phyloP scores from a whole-genome alignment of 805 yeast species.

The Torulaspora indica region DNA sequence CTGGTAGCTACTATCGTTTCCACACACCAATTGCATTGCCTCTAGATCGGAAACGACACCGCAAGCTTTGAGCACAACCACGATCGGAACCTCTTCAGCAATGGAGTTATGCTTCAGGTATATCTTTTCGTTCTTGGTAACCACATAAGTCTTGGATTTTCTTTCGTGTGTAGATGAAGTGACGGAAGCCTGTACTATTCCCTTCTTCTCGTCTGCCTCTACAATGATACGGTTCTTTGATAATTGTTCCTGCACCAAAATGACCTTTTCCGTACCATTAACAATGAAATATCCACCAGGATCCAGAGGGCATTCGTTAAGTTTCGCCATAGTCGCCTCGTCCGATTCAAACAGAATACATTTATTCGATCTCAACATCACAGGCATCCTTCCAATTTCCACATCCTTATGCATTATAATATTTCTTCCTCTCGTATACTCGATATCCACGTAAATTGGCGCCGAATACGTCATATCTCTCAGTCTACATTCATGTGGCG shows the following conservation, averaged over 20 bases:
- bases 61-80: conserved; percentile 86
- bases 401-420: conserved; percentile 84
- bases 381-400: conserved; percentile 98
- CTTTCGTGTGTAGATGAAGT: conserved; percentile 98
- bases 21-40: conserved; percentile 90
- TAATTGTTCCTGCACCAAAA: conserved; percentile 92
- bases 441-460: conserved; percentile 94
- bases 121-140: conserved; percentile 83
- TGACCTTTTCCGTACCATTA: conserved; percentile 96
- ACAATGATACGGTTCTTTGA: conserved; percentile 96
- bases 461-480: conserved; percentile 94
- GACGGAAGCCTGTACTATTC: conserved; percentile 93
- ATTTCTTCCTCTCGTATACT: conserved; percentile 90
- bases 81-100: conserved; percentile 93
- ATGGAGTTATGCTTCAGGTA: conserved; percentile 93
- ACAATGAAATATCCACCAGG: conserved; percentile 99
- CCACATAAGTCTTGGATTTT: conserved; percentile 93
- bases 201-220: conserved; percentile 93
- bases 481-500: conserved; percentile 93
- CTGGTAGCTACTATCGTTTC: conserved; percentile 80
- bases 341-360: conserved; percentile 78
- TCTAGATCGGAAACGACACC: conserved; percentile 91
- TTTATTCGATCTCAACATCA: conserved; percentile 90
- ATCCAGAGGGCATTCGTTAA: conserved; percentile 93
- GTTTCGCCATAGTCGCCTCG: conserved; percentile 78